These are phyloP conservation scores for Backusella tarrabulga DNA, from an alignment of 192 early-diverging fungal genomes.

Conservation along the genomic window DNA sequence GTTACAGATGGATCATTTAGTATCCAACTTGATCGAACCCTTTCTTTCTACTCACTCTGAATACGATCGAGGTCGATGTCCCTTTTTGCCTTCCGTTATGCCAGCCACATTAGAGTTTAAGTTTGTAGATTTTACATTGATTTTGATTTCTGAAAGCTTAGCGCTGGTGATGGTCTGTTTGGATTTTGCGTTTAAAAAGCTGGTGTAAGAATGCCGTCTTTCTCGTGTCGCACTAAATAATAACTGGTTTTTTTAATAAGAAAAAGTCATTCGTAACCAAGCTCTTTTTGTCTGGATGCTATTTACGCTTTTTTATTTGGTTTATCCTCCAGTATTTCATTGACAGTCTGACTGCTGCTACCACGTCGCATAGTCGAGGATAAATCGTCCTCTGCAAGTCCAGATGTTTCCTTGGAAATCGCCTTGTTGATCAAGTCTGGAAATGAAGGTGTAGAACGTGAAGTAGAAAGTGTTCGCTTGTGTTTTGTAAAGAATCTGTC, in stretches of 20 bases:
- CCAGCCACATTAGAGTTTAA: background rate
- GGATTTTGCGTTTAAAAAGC: constrained; percentile 24
- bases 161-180: background rate
- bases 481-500: background rate
- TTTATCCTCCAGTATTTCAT: background rate
- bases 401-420: background rate
- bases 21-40: too few species aligned
- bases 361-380: constrained; percentile 19
- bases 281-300: background rate
- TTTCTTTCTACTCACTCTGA: constrained; percentile 28
- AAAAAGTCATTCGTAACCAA: background rate
- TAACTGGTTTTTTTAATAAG: background rate
- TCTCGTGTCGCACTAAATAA: constrained; percentile 6
- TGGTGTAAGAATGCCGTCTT: constrained; percentile 35
- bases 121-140: background rate
- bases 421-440: constrained; percentile 4
- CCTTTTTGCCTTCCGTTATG: constrained; percentile 13
- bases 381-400: background rate
- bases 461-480: background rate
- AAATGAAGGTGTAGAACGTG: constrained; percentile 3
- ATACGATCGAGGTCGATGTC: constrained; percentile 34
- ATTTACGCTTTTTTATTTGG: background rate
- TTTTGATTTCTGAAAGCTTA: background rate
- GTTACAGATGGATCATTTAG: background rate
- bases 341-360: background rate